These are phyloP conservation scores for Kluyveromyces lactis DNA, from an alignment of 805 yeast species.

Conservation along the genomic window DNA sequence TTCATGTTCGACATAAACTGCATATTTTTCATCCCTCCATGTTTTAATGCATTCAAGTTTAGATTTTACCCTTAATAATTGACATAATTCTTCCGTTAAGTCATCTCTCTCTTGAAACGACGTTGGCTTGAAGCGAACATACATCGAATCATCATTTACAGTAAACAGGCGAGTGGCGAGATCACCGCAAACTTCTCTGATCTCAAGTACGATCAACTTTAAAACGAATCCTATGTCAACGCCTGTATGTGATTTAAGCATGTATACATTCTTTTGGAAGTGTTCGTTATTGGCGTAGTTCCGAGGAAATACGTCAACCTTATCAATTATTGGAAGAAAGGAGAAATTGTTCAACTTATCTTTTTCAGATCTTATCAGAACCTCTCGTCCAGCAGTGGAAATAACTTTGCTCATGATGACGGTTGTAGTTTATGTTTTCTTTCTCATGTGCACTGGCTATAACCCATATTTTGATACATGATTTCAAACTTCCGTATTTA, in stretches of 20 bases:
- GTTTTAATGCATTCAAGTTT: constrained; percentile 40
- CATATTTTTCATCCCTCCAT: constrained; percentile 84
- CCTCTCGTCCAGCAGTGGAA: constrained; percentile 10
- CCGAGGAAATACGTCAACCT: constrained; percentile 23
- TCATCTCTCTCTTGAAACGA: constrained; percentile 24
- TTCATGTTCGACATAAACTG: constrained; percentile 44
- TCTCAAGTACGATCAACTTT: constrained; percentile 28
- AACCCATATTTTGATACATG: too few species aligned
- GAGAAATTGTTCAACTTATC: constrained; percentile 18
- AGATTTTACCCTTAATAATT: constrained; percentile 30
- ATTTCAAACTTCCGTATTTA: too few species aligned
- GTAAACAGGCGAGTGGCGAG: constrained; percentile 21
- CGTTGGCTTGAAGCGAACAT: constrained; percentile 24
- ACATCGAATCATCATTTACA: constrained; percentile 23
- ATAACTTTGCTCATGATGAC: constrained; percentile 19
- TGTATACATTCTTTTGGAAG: constrained; percentile 24
- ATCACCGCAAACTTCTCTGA: constrained; percentile 12
- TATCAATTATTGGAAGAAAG: constrained; percentile 18
- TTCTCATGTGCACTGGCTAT: too few species aligned
- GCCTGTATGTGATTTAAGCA: constrained; percentile 32
- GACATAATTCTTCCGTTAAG: constrained; percentile 40
- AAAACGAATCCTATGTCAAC: constrained; percentile 33
- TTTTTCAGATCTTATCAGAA: constrained; percentile 18
- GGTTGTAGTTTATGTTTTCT: too few species aligned
- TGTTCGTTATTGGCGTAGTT: constrained; percentile 12